Conservation (phyloP, 495 filamentous ascomycete species). For the Penicillium cosmopolitanum region DNA sequence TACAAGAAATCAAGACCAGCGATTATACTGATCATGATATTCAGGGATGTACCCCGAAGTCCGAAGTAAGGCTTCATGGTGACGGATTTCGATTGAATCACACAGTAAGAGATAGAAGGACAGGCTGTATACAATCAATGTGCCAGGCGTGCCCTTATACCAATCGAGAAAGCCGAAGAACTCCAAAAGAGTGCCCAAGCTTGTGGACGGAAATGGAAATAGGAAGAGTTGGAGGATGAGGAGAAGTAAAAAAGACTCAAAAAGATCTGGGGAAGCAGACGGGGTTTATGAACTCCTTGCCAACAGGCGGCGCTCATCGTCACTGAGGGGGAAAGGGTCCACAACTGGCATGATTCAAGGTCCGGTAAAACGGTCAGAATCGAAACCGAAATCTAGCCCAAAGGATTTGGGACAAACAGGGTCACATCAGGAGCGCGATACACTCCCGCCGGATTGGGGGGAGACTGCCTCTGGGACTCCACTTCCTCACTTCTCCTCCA, state of each 20-base stretch:
- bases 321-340: slow-evolving; percentile 15
- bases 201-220: slow-evolving; percentile 9
- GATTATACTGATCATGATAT: slow-evolving; percentile 67
- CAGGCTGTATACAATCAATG: slow-evolving; percentile 20
- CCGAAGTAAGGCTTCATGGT: slow-evolving; percentile 56
- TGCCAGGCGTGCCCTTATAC: slow-evolving; percentile 8
- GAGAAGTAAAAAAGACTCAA: slow-evolving; percentile 2
- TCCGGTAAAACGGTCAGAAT: slow-evolving; percentile 4
- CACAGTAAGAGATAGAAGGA: not conserved
- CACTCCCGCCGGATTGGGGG: slow-evolving; percentile 25
- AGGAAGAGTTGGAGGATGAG: slow-evolving; percentile 3
- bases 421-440: slow-evolving; percentile 23
- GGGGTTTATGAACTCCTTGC: slow-evolving; percentile 19
- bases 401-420: slow-evolving; percentile 13
- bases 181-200: slow-evolving; percentile 12
- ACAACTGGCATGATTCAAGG: slow-evolving; percentile 9
- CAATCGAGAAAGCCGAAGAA: not conserved
- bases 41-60: slow-evolving; percentile 64
- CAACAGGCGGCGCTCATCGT: slow-evolving; percentile 4
- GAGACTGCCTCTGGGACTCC: not conserved
- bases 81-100: slow-evolving; percentile 6
- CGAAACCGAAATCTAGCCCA: slow-evolving; percentile 11
- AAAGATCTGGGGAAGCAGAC: slow-evolving; percentile 17
- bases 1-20: slow-evolving; percentile 71
- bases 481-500: slow-evolving; percentile 3